Conservation (phyloP, 2,329 filamentous ascomycete genomes). For the Fusarium napiforme region DNA sequence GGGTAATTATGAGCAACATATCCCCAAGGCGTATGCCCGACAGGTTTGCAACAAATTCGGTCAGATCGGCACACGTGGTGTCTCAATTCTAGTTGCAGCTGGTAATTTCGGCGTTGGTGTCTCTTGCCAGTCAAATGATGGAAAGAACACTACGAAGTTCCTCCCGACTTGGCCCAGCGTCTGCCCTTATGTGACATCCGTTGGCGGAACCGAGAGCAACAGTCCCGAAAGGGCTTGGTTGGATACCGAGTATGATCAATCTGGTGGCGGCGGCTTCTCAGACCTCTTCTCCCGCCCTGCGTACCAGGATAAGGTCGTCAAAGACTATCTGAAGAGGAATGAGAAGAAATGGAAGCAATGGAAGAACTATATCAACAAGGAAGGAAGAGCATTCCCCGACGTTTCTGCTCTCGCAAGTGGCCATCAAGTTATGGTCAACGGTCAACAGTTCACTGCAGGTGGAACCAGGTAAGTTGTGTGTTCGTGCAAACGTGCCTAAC, state of each 20-base stretch:
- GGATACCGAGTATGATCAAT: constrained; percentile 57
- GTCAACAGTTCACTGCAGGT: constrained; percentile 40
- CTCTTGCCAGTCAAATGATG: constrained; percentile 53
- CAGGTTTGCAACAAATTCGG: constrained; percentile 66
- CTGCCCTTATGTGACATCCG: constrained; percentile 71
- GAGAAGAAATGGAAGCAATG: constrained; percentile 64
- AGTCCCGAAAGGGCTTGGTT: constrained; percentile 68
- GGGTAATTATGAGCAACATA: constrained; percentile 73
- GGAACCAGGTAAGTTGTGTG: constrained; percentile 47
- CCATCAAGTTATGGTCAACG: constrained; percentile 50
- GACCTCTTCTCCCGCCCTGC: constrained; percentile 56
- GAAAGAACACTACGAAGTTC: constrained; percentile 48
- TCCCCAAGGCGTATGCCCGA: constrained; percentile 67
- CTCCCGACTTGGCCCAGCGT: constrained; percentile 50
- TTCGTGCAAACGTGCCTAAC: too few species aligned
- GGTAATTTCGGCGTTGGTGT: constrained; percentile 63
- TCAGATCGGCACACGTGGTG: constrained; percentile 72
- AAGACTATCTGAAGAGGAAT: constrained; percentile 55
- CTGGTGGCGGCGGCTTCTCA: constrained; percentile 63
- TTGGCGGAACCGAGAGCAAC: constrained; percentile 66
- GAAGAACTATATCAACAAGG: constrained; percentile 55
- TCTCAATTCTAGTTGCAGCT: constrained; percentile 72
- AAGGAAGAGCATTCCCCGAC: constrained; percentile 70
- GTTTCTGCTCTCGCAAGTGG: constrained; percentile 63
- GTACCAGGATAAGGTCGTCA: constrained; percentile 60